Evolutionary conservation across 495 filamentous ascomycete genomes (phyloP), one percentile per base, ranked within the genome.

Genomic region (Penicilliopsis zonata): DNA sequence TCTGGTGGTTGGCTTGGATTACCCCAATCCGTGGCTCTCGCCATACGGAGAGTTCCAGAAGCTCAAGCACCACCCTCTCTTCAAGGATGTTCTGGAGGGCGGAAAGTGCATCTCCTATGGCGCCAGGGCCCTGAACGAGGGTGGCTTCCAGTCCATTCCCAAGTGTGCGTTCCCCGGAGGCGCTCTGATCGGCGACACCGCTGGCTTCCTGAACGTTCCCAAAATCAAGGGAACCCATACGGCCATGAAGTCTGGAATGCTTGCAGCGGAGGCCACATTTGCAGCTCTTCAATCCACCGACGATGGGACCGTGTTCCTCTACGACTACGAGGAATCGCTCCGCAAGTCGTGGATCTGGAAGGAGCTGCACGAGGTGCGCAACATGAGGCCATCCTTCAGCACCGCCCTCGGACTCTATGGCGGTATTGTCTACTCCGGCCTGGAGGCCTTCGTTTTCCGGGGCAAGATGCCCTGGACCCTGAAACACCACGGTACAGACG

Each of bases 141-240:
- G 90, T 47, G 90, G 90, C 22, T 99, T 86, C 54, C 90, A 99
- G 57, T 94, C 85, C 2, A 95, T 99, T 34, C 90, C 90, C 31
- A 94, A 93, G 52, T 86, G 86, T 32, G 77, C 87, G 18, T 96
- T 99, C 61, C 90, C 90, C 15, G 90, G 90, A 26, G 90, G 90
- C 28, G 92, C 92, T 17, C 62, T 99, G 23, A 94, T 99, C 37
- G 90, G 90, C 18, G 92, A 96, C 50, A 86, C 87, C 12, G 90
- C 90, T 21, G 90, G 90, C 8, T 95, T 99, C 52, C 65, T 99
- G 49, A 99, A 99, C 52, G 82, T 99, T 15, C 90, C 90, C 23
- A 96, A 99, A 61, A 83, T 99, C 55, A 99, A 99, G 59, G 90
- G 90, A 41, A 94, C 88, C 4, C 90, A 99, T 56, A 94, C 90